Evolutionary conservation across 192 early-diverging fungal genomes (phyloP).

Genomic region (Allomyces javanicus): DNA sequence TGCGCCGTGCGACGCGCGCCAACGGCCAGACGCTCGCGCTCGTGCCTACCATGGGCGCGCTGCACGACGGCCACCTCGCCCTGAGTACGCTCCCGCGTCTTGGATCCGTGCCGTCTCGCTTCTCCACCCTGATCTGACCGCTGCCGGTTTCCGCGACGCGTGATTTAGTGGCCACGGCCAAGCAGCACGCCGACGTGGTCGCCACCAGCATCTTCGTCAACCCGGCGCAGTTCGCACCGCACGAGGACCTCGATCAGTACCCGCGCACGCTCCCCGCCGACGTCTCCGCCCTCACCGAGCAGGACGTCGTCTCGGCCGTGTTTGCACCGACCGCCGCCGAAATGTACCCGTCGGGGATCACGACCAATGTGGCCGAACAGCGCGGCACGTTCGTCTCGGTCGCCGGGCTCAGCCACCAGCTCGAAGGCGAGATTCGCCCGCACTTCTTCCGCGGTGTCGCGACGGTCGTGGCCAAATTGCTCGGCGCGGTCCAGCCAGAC

Average conservation of each 20-base stretch:
- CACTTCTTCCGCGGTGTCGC: conserved; percentile 95
- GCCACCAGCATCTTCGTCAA: conserved; percentile 90
- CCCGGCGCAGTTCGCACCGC: conserved; percentile 94
- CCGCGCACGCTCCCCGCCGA: conserved; percentile 69
- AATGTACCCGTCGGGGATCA: conserved; percentile 88
- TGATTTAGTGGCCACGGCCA: background rate
- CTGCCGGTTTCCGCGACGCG: background rate
- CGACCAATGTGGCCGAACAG: conserved; percentile 55
- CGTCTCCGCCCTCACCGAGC: conserved; percentile 36
- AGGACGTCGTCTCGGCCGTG: conserved; percentile 19
- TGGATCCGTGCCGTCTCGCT: background rate
- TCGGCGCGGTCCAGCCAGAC: conserved; percentile 72
- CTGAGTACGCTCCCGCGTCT: conserved; percentile 26
- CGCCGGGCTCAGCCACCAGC: conserved; percentile 66
- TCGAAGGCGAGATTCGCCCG: conserved; percentile 82
- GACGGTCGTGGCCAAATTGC: conserved; percentile 82
- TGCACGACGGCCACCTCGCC: conserved; percentile 73
- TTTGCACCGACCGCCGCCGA: conserved; percentile 51
- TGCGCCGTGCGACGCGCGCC: conserved; percentile 32
- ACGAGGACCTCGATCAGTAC: conserved; percentile 78
- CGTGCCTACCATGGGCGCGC: conserved; percentile 96
- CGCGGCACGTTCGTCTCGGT: conserved; percentile 83
- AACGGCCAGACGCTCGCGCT: conserved; percentile 55
- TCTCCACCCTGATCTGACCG: conserved; percentile 3
- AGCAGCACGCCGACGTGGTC: conserved; percentile 43